Evolutionary conservation across 73 alveolate species (phyloP).

Genomic region (Paramecium sexaurelia): DNA sequence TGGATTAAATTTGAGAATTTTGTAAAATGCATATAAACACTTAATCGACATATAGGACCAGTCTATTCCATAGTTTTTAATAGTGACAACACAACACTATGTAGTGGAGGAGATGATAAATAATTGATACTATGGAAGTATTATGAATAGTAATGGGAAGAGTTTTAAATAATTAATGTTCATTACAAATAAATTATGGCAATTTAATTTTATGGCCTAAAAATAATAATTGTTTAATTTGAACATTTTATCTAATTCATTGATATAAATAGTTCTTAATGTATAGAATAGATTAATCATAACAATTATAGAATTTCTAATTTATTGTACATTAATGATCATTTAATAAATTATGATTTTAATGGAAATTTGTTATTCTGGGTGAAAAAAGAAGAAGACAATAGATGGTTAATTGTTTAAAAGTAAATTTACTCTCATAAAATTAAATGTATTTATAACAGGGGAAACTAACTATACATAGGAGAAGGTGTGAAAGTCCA

Average conservation of each 20-base stretch:
- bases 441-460: not conserved
- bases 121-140: not conserved
- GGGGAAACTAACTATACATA: not conserved
- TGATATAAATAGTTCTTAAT: not conserved
- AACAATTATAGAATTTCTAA: not conserved
- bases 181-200: not conserved
- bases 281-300: not conserved
- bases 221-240: not conserved
- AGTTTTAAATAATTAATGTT: not conserved
- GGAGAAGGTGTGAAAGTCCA: not conserved
- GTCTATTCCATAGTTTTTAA: not conserved
- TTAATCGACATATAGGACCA: not conserved
- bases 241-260: not conserved
- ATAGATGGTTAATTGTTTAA: not conserved
- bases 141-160: not conserved
- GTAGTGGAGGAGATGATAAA: conserved; percentile 15
- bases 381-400: not conserved
- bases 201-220: not conserved
- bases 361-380: not conserved
- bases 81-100: not conserved
- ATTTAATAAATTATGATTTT: not conserved
- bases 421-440: not conserved
- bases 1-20: not conserved
- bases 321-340: not conserved
- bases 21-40: not conserved